These are phyloP conservation scores for Edaphochlamys debaryana DNA, from an alignment of 139 green algal species.

Conservation along the genomic window DNA sequence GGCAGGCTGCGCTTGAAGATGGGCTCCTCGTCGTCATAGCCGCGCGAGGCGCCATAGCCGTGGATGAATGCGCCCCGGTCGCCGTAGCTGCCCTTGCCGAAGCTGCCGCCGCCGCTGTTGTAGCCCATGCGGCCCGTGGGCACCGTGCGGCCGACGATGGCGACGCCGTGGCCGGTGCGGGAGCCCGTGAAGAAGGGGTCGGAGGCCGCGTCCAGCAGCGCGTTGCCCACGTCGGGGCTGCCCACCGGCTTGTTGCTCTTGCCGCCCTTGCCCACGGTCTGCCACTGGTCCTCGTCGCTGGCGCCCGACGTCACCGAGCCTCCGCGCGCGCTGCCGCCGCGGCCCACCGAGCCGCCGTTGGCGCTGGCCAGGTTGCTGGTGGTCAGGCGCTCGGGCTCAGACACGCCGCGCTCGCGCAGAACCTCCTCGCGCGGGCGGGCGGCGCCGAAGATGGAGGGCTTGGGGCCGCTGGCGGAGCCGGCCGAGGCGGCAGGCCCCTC, in stretches of 20 bases:
- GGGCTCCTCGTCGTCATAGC: constrained; percentile 24
- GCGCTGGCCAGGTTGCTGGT: not conserved
- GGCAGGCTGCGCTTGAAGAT: constrained; percentile 39
- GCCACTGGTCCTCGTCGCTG: constrained; percentile 37
- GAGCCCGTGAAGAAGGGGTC: constrained; percentile 27
- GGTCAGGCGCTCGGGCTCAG: constrained; percentile 33
- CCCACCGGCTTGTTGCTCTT: not conserved
- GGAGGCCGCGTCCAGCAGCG: constrained; percentile 13
- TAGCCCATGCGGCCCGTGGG: not conserved
- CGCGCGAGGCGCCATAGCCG: not conserved
- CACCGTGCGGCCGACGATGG: constrained; percentile 8
- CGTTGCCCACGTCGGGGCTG: constrained; percentile 18
- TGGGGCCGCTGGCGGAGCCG: not conserved
- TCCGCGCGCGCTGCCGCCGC: not conserved
- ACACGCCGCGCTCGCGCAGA: constrained; percentile 78
- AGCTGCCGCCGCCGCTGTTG: constrained; percentile 9
- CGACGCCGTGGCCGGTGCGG: not conserved
- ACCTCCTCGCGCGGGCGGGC: constrained; percentile 88
- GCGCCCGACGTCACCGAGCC: not conserved
- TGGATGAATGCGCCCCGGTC: constrained; percentile 18
- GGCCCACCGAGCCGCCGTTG: not conserved
- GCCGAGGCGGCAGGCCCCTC: not conserved
- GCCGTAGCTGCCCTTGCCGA: constrained; percentile 32
- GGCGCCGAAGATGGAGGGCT: constrained; percentile 71
- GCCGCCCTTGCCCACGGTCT: constrained; percentile 32